Evolutionary conservation across 1,284 basidiomycete species (phyloP).

Genomic region (Mycena citricolor): DNA sequence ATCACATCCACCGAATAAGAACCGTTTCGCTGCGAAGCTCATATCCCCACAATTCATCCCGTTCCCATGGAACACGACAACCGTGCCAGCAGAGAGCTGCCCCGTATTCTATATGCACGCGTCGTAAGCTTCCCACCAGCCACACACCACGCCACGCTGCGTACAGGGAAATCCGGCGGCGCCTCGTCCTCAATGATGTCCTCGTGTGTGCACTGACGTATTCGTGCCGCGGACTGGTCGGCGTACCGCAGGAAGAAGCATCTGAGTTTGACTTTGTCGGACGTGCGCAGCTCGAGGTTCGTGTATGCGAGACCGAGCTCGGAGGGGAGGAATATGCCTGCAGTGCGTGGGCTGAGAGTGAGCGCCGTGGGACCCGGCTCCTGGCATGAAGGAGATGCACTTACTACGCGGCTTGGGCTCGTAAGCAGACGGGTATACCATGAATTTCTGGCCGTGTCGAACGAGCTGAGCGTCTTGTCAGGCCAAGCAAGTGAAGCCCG

Average conservation of each 20-base stretch:
- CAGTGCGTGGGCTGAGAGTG: background rate
- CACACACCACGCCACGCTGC: no score
- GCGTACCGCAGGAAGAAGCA: conserved; percentile 37
- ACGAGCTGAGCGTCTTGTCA: no score
- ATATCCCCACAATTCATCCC: conserved; percentile 33
- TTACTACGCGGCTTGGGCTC: conserved; percentile 79
- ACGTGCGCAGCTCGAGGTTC: conserved; percentile 60
- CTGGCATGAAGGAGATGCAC: conserved; percentile 16
- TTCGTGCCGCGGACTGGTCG: conserved; percentile 6
- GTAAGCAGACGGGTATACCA: conserved; percentile 89
- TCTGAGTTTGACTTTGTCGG: conserved; percentile 37
- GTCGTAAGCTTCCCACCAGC: no score
- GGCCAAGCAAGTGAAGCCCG: no score
- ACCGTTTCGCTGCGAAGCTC: conserved; percentile 24
- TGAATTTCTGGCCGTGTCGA: conserved; percentile 69
- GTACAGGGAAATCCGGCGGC: no score
- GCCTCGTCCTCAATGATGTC: no score
- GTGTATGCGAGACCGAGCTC: conserved; percentile 74
- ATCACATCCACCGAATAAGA: conserved; percentile 34
- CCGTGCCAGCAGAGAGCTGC: conserved; percentile 30
- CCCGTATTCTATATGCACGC: no score
- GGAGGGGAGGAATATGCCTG: conserved; percentile 71
- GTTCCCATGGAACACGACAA: conserved; percentile 46
- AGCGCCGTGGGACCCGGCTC: no score
- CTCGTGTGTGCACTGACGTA: no score